A percentile compares a stretch with the other conserved stretches of the same genome.
Conservation (phyloP, 805 yeast genomes). For the Saturnispora mendoncae region DNA sequence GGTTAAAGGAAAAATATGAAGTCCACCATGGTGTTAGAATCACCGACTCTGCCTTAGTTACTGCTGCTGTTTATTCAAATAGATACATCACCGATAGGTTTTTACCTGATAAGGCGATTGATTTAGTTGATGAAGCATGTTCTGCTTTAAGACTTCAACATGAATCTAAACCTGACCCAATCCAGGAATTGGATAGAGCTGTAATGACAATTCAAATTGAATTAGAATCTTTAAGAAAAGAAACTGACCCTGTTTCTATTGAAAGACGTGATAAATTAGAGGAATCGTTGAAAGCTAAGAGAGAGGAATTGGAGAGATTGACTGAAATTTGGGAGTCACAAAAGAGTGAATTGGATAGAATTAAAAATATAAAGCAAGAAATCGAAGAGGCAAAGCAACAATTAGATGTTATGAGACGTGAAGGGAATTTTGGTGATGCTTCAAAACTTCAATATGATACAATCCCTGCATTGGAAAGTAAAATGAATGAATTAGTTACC, state of each 20-base stretch:
- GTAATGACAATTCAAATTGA: slow-evolving; percentile 94
- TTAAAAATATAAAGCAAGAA: slow-evolving; percentile 72
- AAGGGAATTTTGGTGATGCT: slow-evolving; percentile 79
- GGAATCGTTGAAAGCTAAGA: slow-evolving; percentile 52
- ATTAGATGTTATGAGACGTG: slow-evolving; percentile 72
- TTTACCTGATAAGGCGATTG: slow-evolving; percentile 94
- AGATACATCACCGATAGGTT: slow-evolving; percentile 87
- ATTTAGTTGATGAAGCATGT: slow-evolving; percentile 94
- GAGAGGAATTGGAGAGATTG: slow-evolving; percentile 57
- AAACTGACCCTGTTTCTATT: slow-evolving; percentile 73
- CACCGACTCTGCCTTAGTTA: slow-evolving; percentile 83
- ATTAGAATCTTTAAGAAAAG: slow-evolving; percentile 86
- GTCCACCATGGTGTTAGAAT: slow-evolving; percentile 97
- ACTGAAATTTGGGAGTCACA: slow-evolving; percentile 86
- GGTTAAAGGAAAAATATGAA: slow-evolving; percentile 88
- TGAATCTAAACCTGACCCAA: slow-evolving; percentile 93
- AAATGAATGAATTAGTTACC: slow-evolving; percentile 40
- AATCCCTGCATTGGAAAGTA: slow-evolving; percentile 69
- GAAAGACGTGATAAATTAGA: slow-evolving; percentile 74
- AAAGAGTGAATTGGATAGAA: slow-evolving; percentile 60
- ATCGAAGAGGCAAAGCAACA: slow-evolving; percentile 80
- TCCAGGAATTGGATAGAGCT: slow-evolving; percentile 77
- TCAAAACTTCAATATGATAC: slow-evolving; percentile 82
- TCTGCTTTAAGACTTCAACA: slow-evolving; percentile 91
- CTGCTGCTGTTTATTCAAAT: slow-evolving; percentile 85